Conservation (phyloP, 495 filamentous ascomycete species). For the Xylaria sp. region DNA sequence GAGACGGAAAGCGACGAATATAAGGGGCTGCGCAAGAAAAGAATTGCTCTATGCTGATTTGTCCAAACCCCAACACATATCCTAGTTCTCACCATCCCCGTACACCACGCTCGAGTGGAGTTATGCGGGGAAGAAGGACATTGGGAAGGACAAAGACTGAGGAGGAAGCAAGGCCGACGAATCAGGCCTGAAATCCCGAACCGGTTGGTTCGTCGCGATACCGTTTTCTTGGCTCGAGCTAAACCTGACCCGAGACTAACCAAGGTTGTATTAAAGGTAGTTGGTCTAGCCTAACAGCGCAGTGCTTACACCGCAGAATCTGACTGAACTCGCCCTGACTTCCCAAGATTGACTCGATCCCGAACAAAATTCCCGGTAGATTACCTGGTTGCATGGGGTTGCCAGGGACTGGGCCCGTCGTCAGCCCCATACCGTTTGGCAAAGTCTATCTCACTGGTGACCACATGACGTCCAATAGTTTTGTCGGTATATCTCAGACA, state of each 20-base stretch:
- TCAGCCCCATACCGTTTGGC: not conserved
- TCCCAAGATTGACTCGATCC: not conserved
- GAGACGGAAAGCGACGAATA: constrained; percentile 1
- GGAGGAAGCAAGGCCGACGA: not conserved
- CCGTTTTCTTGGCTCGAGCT: not conserved
- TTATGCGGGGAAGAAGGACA: constrained; percentile 23
- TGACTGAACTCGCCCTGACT: not conserved
- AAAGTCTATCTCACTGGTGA: not conserved
- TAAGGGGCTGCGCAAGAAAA: not conserved
- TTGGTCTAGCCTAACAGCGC: not conserved
- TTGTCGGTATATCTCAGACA: not conserved
- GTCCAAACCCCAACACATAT: not conserved
- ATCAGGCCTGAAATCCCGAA: constrained; percentile 11
- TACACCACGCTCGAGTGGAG: constrained; percentile 1
- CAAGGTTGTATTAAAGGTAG: constrained; percentile 4
- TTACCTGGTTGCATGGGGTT: not conserved
- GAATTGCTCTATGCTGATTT: constrained; percentile 20
- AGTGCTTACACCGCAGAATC: not conserved
- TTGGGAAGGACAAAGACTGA: constrained; percentile 7
- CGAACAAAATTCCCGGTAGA: not conserved
- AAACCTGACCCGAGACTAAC: constrained; percentile 3
- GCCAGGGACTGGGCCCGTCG: not conserved
- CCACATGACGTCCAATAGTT: constrained; percentile 16
- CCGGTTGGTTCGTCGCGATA: constrained; percentile 17
- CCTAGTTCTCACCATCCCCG: constrained; percentile 11